Conservation (phyloP, 805 yeast species). For the Wickerhamiella parazyma region DNA sequence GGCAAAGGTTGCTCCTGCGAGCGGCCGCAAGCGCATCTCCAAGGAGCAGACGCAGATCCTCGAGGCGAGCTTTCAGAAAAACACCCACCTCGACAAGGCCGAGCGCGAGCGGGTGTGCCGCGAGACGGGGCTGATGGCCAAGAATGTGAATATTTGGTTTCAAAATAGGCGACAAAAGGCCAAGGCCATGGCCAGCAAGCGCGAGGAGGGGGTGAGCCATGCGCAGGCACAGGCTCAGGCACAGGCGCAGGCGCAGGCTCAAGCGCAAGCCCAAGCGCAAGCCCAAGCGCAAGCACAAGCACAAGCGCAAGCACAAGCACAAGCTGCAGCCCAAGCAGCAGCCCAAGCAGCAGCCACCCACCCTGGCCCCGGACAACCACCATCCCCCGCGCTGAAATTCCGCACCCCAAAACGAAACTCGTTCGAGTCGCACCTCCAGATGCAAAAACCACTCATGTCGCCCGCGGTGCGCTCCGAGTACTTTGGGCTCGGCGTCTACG, state of each 20-base stretch:
- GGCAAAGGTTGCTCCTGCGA: not conserved
- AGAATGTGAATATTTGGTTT: slow-evolving; percentile 88
- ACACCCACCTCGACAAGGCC: slow-evolving; percentile 64
- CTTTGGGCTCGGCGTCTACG: slow-evolving; percentile 1
- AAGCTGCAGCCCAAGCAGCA: not conserved
- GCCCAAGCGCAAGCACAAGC: not conserved
- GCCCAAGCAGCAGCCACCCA: not conserved
- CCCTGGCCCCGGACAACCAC: not conserved
- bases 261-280: not conserved
- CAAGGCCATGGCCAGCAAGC: slow-evolving; percentile 27
- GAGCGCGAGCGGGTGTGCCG: slow-evolving; percentile 56
- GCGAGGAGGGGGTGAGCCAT: not conserved
- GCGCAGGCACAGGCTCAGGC: no score
- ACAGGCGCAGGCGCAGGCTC: not conserved
- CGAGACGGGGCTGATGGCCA: slow-evolving; percentile 63
- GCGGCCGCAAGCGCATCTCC: slow-evolving; percentile 20
- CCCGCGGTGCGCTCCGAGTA: slow-evolving; percentile 4
- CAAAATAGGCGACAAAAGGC: slow-evolving; percentile 68
- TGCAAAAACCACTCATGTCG: slow-evolving; percentile 8
- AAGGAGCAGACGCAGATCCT: slow-evolving; percentile 36
- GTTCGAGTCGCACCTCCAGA: slow-evolving; percentile 2
- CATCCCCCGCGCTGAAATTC: not conserved
- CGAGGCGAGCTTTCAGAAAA: slow-evolving; percentile 53
- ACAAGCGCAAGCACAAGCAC: not conserved
- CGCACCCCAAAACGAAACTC: slow-evolving; percentile 7